A percentile compares a stretch with the other conserved stretches of the same genome.
These are phyloP conservation scores for Cadophora gregata DNA, from an alignment of 2,329 filamentous ascomycete species.

Conservation along the genomic window DNA sequence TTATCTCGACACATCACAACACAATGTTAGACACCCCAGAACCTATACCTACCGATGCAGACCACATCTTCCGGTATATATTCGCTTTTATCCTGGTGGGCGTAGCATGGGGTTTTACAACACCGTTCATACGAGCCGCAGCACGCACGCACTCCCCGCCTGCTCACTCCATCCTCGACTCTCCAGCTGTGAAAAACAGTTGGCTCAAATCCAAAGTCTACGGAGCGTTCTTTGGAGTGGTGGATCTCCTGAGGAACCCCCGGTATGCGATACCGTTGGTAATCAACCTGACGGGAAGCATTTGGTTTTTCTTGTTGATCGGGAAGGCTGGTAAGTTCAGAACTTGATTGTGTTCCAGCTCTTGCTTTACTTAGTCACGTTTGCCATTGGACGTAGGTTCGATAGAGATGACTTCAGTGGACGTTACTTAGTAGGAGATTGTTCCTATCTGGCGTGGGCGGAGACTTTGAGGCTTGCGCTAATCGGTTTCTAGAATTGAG, in stretches of 20 bases:
- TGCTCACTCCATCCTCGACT: slow-evolving; percentile 59
- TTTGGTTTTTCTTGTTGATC: slow-evolving; percentile 97
- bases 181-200: slow-evolving; percentile 58
- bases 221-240: slow-evolving; percentile 73
- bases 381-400: neutral
- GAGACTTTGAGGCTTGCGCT: slow-evolving; percentile 2
- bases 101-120: slow-evolving; percentile 91
- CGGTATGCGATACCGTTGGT: slow-evolving; percentile 84
- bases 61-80: slow-evolving; percentile 71
- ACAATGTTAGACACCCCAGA: slow-evolving; percentile 18
- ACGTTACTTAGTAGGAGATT: neutral
- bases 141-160: slow-evolving; percentile 76
- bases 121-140: slow-evolving; percentile 87
- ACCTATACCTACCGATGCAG: slow-evolving; percentile 13
- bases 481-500: slow-evolving; percentile 70
- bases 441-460: neutral
- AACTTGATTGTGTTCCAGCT: slow-evolving; percentile 3
- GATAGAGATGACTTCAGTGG: neutral
- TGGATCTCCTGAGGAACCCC: slow-evolving; percentile 80
- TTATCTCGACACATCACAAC: too few relatives aligned
- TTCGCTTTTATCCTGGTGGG: slow-evolving; percentile 90
- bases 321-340: slow-evolving; percentile 78
- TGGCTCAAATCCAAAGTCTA: slow-evolving; percentile 68
- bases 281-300: slow-evolving; percentile 87
- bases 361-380: neutral